Percentiles rank a stretch among this genome's conserved stretches.
phyloP scores from a whole-genome alignment of 345 rosid genomes.

The Gynandropsis gynandra region DNA sequence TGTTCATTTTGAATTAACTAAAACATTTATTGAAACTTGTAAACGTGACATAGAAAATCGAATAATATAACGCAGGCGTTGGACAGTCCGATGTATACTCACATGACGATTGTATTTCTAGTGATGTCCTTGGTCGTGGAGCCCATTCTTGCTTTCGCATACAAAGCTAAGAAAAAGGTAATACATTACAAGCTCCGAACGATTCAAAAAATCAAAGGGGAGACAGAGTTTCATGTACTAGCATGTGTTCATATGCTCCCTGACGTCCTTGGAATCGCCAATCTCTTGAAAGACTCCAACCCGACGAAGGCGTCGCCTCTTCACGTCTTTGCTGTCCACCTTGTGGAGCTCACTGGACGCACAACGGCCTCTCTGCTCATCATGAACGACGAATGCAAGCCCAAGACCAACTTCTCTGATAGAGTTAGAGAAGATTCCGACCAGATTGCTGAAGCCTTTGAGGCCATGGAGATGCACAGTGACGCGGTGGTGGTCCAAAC shows the following conservation, averaged over 20 bases:
- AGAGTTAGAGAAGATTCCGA: conserved; percentile 29
- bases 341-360: conserved; percentile 47
- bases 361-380: conserved; percentile 47
- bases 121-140: conserved; percentile 38
- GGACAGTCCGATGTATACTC: conserved; percentile 32
- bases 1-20: too few species aligned
- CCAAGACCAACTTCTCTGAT: conserved; percentile 15
- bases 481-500: conserved; percentile 26
- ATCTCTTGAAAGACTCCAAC: conserved; percentile 38
- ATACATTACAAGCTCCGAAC: conserved; percentile 33
- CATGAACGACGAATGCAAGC: conserved; percentile 33
- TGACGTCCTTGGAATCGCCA: conserved; percentile 33
- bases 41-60: background rate
- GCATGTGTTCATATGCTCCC: conserved; percentile 31
- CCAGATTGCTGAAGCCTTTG: conserved; percentile 31
- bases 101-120: conserved; percentile 30
- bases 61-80: conserved; percentile 24
- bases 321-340: conserved; percentile 37
- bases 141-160: conserved; percentile 28
- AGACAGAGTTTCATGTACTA: conserved; percentile 34
- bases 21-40: too few species aligned
- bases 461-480: conserved; percentile 25
- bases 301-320: conserved; percentile 37
- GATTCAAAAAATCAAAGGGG: conserved; percentile 28
- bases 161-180: conserved; percentile 25